Evolutionary conservation across 2,329 filamentous ascomycete genomes (phyloP), one percentile per base, ranked within the genome.

Genomic region (Didymella sp.): DNA sequence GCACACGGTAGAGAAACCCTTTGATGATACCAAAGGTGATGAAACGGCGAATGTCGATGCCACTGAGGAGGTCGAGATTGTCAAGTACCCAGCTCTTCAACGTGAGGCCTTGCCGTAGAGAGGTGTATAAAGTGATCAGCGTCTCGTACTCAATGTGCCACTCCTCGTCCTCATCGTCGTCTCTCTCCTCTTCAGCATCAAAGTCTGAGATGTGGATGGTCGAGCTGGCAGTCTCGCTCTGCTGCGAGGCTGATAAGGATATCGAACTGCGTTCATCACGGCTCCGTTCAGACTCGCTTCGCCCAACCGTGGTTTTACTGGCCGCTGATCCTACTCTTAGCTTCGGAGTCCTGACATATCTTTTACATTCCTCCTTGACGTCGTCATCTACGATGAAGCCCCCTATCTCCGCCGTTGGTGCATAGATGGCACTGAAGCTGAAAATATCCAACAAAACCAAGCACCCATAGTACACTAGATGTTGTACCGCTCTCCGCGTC

Each of bases 1-100:
- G 92, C 37, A 97, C 89, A 30, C 95, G 87, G 76, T 97, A 97
- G 22, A 99, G 79, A 65, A 96, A 90, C 15, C 94, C 93, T 78
- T 98, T 98, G 75, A 98, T 96, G 57, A 97, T 85, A 55, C 94
- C 95, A 70, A 98, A 99, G 57, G 96, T 96, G 61, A 98, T 91
- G 61, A 99, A 88, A 25, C 95, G 88, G 12, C 95, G 87, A 52
- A 97, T 87, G 74, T 99, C 95, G 55, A 99, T 87, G 69, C 89
- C 88, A 12, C 84, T 81, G 8, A 97, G 82, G 35, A 90, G 79
- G 37, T 89, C 85, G 63, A 87, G 84, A 75, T 96, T 90, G 28
- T 88, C 82, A 56, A 90, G 83, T 64, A 95, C 87, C 91, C 92
- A 98, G 73, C 94, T 90, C 71, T 89, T 89, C 12, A 98, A 83